Evolutionary conservation across 2,329 filamentous ascomycete species (phyloP).

Genomic region (Aspergillus ochraceus): DNA sequence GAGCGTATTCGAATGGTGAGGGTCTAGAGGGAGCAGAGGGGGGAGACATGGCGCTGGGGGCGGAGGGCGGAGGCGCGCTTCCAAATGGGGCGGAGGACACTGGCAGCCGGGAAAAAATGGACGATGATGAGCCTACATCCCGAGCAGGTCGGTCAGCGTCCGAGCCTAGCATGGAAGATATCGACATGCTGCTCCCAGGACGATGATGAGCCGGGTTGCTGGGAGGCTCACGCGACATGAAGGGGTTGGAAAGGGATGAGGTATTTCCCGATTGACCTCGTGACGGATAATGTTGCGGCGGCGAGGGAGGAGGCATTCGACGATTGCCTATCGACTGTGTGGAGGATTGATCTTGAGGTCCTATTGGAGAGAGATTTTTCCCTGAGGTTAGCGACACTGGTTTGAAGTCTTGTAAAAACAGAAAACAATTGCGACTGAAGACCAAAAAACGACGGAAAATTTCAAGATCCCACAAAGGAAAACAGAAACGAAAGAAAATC

Average conservation of each 20-base stretch:
- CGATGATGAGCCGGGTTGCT: conserved; percentile 54
- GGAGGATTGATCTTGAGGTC: conserved; percentile 32
- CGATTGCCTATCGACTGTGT: conserved; percentile 38
- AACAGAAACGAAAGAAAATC: neutral
- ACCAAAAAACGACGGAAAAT: neutral
- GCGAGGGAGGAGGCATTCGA: conserved; percentile 54
- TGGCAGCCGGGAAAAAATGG: conserved; percentile 51
- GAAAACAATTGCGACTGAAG: neutral
- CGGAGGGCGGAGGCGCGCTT: conserved; percentile 32
- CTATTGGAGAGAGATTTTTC: conserved; percentile 15
- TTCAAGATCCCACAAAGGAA: neutral
- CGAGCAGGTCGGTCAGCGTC: conserved; percentile 50
- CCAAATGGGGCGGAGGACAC: conserved; percentile 34
- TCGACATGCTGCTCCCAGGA: conserved; percentile 68
- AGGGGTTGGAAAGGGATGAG: conserved; percentile 39
- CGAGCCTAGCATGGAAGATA: conserved; percentile 68
- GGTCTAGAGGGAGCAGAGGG: conserved; percentile 42
- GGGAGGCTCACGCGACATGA: conserved; percentile 56
- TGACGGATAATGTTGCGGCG: conserved; percentile 49
- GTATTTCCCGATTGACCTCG: conserved; percentile 42
- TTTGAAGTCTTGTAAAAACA: neutral
- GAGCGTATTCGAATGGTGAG: conserved; percentile 59
- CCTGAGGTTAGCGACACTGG: conserved; percentile 11
- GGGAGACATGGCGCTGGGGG: conserved; percentile 44
- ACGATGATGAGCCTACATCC: conserved; percentile 44